Conservation (phyloP, 306 rosid genomes). For the Prosopis cineraria region DNA sequence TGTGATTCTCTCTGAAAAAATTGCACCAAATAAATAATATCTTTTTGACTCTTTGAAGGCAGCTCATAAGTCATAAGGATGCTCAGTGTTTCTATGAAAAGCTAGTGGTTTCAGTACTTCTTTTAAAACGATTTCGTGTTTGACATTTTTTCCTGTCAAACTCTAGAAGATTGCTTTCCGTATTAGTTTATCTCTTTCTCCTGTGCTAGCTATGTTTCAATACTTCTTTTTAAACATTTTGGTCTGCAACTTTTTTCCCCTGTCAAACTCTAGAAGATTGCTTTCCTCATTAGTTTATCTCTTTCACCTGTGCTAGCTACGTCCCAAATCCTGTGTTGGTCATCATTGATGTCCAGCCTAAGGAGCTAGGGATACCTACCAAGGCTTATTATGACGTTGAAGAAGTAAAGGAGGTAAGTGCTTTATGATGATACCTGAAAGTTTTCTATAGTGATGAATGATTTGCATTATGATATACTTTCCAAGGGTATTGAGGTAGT, state of each 20-base stretch:
- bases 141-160: background rate
- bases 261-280: background rate
- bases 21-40: background rate
- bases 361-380: slow-evolving; percentile 77
- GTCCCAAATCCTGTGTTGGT: slow-evolving; percentile 86
- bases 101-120: background rate
- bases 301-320: slow-evolving; percentile 50
- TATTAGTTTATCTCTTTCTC: background rate
- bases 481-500: background rate
- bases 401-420: slow-evolving; percentile 64
- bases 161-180: background rate
- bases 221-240: background rate
- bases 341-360: slow-evolving; percentile 83
- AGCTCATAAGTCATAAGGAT: background rate
- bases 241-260: background rate
- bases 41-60: background rate
- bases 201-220: slow-evolving; percentile 47
- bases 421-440: background rate
- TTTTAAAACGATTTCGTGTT: background rate
- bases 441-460: slow-evolving; percentile 6
- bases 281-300: background rate
- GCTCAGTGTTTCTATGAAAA: background rate
- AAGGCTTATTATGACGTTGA: slow-evolving; percentile 75
- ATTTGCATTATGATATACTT: background rate
- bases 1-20: background rate